Percentiles rank a stretch among this genome's conserved stretches.
phyloP scores from a whole-genome alignment of 202 grass and related monocot species.

The Schoenoplectus triqueter region DNA sequence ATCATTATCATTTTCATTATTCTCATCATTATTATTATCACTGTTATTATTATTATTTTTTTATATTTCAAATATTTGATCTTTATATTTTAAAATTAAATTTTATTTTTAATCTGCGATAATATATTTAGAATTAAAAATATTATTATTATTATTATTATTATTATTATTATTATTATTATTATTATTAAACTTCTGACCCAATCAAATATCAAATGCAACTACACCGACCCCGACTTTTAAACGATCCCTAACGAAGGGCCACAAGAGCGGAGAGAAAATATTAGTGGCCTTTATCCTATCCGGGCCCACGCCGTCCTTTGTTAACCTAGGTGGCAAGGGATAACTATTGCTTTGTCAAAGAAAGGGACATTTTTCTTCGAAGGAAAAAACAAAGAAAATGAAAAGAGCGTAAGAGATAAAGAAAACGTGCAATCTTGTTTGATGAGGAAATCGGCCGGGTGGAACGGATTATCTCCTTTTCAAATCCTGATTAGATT shows the following conservation, averaged over 20 bases:
- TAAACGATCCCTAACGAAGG: background rate
- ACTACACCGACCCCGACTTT: too few species aligned
- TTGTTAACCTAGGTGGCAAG: conserved; percentile 13
- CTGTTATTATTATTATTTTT: too few species aligned
- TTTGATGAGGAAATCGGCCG: conserved; percentile 30
- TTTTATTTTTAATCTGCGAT: too few species aligned
- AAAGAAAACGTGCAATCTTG: background rate
- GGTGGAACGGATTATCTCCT: background rate
- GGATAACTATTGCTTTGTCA: conserved; percentile 33
- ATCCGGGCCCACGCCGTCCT: conserved; percentile 25
- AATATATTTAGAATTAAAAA: too few species aligned
- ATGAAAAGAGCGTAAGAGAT: background rate
- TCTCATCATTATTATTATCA: too few species aligned
- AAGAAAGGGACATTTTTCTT: conserved; percentile 13
- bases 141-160: too few species aligned
- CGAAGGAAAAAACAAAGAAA: background rate
- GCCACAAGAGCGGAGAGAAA: background rate
- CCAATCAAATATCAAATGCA: too few species aligned
- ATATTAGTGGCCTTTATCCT: conserved; percentile 27
- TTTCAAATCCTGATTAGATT: conserved; percentile 17
- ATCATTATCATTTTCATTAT: too few species aligned
- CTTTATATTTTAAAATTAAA: too few species aligned
- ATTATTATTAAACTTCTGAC: too few species aligned
- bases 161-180: too few species aligned
- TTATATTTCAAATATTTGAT: too few species aligned